A percentile compares a stretch with the other conserved stretches of the same genome.
These are phyloP conservation scores for Geosmithia morbida DNA, from an alignment of 2,329 filamentous ascomycete genomes.

Conservation along the genomic window DNA sequence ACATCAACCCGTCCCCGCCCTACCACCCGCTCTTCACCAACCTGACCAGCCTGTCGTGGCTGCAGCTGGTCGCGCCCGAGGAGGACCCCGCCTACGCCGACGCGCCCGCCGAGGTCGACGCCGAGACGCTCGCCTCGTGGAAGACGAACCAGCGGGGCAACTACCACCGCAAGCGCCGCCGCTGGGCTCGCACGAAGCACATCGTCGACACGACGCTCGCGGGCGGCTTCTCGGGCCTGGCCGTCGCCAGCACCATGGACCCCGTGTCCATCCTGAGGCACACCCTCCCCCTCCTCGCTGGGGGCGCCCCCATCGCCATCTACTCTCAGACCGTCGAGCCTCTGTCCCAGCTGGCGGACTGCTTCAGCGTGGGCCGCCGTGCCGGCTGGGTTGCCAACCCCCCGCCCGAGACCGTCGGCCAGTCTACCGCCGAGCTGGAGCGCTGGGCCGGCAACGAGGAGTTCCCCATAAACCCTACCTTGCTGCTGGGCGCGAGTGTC, in stretches of 20 bases:
- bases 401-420: slow-evolving; percentile 28
- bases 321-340: slow-evolving; percentile 75
- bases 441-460: slow-evolving; percentile 50
- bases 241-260: slow-evolving; percentile 74
- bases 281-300: slow-evolving; percentile 64
- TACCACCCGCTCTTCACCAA: slow-evolving; percentile 71
- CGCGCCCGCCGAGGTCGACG: slow-evolving; percentile 43
- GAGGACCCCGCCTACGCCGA: slow-evolving; percentile 60
- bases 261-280: slow-evolving; percentile 61
- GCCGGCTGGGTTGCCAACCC: slow-evolving; percentile 54
- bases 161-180: slow-evolving; percentile 77
- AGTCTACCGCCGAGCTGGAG: slow-evolving; percentile 34
- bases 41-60: slow-evolving; percentile 76
- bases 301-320: slow-evolving; percentile 72
- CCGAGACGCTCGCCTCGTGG: slow-evolving; percentile 50
- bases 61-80: slow-evolving; percentile 70
- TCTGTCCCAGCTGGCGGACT: slow-evolving; percentile 62
- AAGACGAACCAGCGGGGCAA: slow-evolving; percentile 73
- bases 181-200: slow-evolving; percentile 59
- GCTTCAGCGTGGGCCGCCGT: slow-evolving; percentile 67
- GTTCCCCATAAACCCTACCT: slow-evolving; percentile 76
- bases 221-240: slow-evolving; percentile 70
- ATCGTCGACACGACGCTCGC: slow-evolving; percentile 62
- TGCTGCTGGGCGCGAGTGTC: slow-evolving; percentile 64
- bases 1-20: slow-evolving; percentile 38